A percentile compares a stretch with the other conserved stretches of the same genome.
Evolutionary conservation across 106 monocot genomes (phyloP).

Genomic region (Posidonia australis): DNA sequence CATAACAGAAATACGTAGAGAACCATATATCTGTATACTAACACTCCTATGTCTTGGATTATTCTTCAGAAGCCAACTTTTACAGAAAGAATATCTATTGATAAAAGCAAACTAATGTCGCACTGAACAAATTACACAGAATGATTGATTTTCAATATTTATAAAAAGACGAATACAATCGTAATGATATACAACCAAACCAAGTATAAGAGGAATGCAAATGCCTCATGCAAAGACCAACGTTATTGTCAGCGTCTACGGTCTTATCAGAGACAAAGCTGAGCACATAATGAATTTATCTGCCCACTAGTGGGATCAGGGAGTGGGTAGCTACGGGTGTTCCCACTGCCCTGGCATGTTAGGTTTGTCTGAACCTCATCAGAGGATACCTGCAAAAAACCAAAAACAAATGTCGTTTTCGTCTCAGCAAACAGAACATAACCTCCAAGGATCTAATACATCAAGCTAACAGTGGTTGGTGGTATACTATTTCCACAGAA

Average conservation of each 20-base stretch:
- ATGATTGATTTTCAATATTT: too few relatives aligned
- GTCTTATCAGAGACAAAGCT: conserved; percentile 10
- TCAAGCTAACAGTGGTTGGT: neutral
- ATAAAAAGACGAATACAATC: neutral
- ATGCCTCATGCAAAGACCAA: neutral
- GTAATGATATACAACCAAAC: neutral
- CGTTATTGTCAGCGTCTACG: too few relatives aligned
- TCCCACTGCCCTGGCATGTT: conserved; percentile 8
- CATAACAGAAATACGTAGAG: too few relatives aligned
- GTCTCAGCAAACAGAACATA: neutral
- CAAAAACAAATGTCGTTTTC: neutral
- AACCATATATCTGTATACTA: too few relatives aligned
- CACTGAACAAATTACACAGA: too few relatives aligned
- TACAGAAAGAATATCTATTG: too few relatives aligned
- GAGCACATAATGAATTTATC: conserved; percentile 11
- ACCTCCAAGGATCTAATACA: neutral
- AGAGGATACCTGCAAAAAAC: neutral
- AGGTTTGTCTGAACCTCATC: neutral
- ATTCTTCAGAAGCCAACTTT: too few relatives aligned
- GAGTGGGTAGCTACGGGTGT: neutral
- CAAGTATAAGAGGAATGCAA: neutral
- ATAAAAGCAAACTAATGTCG: too few relatives aligned
- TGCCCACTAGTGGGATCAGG: neutral
- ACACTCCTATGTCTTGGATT: too few relatives aligned
- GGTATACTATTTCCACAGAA: neutral